A percentile compares a stretch with the other conserved stretches of the same genome.
Conservation (phyloP, 2,329 filamentous ascomycete genomes). For the Phialophora tarda region DNA sequence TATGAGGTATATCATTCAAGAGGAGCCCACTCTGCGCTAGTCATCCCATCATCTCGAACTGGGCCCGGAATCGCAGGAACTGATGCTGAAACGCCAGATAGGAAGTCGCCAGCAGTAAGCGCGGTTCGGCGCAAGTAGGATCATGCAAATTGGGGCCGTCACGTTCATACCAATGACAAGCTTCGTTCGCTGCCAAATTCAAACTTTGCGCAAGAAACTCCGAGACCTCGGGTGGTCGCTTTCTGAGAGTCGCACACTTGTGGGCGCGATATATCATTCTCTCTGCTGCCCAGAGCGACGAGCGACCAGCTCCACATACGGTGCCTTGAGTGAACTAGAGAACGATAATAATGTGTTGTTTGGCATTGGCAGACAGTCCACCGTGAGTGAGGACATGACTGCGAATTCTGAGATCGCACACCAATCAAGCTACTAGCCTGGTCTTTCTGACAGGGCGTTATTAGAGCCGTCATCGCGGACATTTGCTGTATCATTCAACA, state of each 20-base stretch:
- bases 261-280: slow-evolving; percentile 5
- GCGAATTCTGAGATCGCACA: background rate
- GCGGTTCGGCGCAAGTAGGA: slow-evolving; percentile 16
- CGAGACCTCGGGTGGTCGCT: slow-evolving; percentile 17
- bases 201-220: slow-evolving; percentile 27
- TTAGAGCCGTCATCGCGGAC: slow-evolving; percentile 8
- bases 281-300: background rate
- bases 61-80: slow-evolving; percentile 1
- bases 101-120: slow-evolving; percentile 15
- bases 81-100: slow-evolving; percentile 12
- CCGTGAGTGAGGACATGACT: background rate
- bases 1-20: slow-evolving; percentile 2
- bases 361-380: background rate
- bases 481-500: background rate
- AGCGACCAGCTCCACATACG: background rate
- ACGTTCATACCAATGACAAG: slow-evolving; percentile 17
- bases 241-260: slow-evolving; percentile 7
- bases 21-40: background rate
- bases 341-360: background rate
- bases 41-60: background rate
- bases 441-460: background rate
- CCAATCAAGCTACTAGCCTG: background rate
- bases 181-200: slow-evolving; percentile 11
- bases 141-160: slow-evolving; percentile 19
- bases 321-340: background rate